These are phyloP conservation scores for Lolium multiflorum DNA, from an alignment of 176 grass and related monocot species.

Conservation along the genomic window DNA sequence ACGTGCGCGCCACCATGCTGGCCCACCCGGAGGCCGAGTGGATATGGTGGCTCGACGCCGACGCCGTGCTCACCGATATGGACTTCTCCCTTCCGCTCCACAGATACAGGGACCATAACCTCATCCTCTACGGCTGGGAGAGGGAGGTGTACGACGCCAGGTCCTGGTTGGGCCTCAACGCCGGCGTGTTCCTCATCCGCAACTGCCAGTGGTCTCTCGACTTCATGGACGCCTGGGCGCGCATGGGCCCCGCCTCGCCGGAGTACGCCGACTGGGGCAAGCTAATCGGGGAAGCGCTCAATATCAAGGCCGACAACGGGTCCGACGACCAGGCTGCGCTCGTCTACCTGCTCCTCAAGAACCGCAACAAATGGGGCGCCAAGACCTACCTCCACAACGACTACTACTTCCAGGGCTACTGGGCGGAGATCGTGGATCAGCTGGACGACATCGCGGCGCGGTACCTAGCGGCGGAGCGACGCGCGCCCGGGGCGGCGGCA, in stretches of 20 bases:
- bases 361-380: conserved; percentile 34
- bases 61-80: conserved; percentile 93
- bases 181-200: conserved; percentile 80
- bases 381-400: conserved; percentile 54
- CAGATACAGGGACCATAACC: conserved; percentile 37
- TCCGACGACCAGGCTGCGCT: conserved; percentile 79
- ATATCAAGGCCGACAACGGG: conserved; percentile 41
- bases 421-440: conserved; percentile 64
- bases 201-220: conserved; percentile 96
- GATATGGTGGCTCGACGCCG: conserved; percentile 92
- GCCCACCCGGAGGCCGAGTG: conserved; percentile 87
- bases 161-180: conserved; percentile 84
- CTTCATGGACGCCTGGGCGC: conserved; percentile 65
- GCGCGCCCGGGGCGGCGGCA: neutral
- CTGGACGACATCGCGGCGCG: conserved; percentile 43
- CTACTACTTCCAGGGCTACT: conserved; percentile 79
- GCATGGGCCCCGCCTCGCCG: conserved; percentile 43
- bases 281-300: conserved; percentile 32
- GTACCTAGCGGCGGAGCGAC: conserved; percentile 61
- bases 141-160: conserved; percentile 39
- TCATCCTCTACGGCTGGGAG: conserved; percentile 69
- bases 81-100: conserved; percentile 67
- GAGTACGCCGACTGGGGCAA: conserved; percentile 46
- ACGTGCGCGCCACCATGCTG: conserved; percentile 74
- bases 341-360: conserved; percentile 55